Evolutionary conservation across 805 yeast species (phyloP).

Genomic region (Tetrapisispora nanseiensis): DNA sequence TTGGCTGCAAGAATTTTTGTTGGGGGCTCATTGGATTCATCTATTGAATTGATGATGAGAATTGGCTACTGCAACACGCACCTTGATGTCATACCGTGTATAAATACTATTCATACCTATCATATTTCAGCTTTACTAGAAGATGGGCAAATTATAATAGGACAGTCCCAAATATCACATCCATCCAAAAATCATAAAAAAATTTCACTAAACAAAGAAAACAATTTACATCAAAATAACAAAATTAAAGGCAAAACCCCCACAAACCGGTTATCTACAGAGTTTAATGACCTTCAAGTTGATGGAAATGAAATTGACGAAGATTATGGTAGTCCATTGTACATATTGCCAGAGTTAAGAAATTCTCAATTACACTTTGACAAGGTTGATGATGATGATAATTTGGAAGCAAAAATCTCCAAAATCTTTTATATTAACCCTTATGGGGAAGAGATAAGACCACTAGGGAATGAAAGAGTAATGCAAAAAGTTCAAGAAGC

Average conservation of each 20-base stretch:
- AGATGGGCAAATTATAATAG: conserved; percentile 68
- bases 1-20: conserved; percentile 75
- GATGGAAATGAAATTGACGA: conserved; percentile 43
- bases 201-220: not conserved
- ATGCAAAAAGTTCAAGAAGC: conserved; percentile 40
- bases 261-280: not conserved
- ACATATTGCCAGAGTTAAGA: conserved; percentile 60
- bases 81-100: conserved; percentile 62
- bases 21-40: conserved; percentile 81
- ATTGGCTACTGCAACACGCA: conserved; percentile 38
- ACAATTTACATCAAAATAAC: not conserved
- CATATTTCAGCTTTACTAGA: conserved; percentile 70
- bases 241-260: too few species aligned
- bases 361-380: conserved; percentile 67
- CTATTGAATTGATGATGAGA: conserved; percentile 64
- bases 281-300: not conserved
- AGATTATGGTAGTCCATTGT: conserved; percentile 41
- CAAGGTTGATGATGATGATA: conserved; percentile 42
- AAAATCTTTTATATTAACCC: conserved; percentile 75
- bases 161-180: conserved; percentile 90
- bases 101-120: conserved; percentile 75
- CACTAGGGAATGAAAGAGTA: conserved; percentile 59
- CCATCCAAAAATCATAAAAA: conserved; percentile 37
- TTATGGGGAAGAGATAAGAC: conserved; percentile 78
- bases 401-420: conserved; percentile 64